Evolutionary conservation across 192 early-diverging fungal genomes (phyloP).

Genomic region (Coemansia sp.): DNA sequence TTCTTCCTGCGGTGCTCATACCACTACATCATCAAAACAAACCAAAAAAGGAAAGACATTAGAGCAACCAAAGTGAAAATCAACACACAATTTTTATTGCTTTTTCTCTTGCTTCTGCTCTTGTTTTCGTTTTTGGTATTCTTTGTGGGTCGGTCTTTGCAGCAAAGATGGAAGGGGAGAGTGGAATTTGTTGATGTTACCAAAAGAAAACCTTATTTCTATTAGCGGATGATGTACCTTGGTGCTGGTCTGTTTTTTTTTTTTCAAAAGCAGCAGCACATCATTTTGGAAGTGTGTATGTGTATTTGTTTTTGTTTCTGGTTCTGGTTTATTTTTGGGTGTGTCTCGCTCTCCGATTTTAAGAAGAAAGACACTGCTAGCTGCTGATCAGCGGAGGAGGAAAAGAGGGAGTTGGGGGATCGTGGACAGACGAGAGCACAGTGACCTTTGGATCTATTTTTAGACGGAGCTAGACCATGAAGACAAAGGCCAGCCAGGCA

Average conservation of each 20-base stretch:
- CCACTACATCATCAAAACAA: slow-evolving; percentile 10
- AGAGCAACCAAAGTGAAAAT: neutral
- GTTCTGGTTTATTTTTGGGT: neutral
- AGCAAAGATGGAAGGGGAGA: neutral
- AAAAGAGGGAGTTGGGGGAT: neutral
- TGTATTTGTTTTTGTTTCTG: neutral
- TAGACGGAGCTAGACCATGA: neutral
- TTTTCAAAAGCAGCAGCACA: neutral
- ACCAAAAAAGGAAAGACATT: neutral
- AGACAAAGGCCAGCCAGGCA: neutral
- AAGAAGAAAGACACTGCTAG: too few species aligned
- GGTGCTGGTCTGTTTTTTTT: slow-evolving; percentile 3
- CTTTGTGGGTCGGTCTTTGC: neutral
- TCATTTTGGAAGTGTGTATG: too few species aligned
- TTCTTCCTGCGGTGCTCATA: neutral
- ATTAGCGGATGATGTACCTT: neutral
- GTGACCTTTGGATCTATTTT: neutral
- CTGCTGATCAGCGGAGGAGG: neutral
- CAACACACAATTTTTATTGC: neutral
- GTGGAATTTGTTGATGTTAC: neutral
- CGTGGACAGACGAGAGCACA: neutral
- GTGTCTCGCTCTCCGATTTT: neutral
- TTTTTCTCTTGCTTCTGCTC: neutral
- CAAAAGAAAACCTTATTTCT: slow-evolving; percentile 1
- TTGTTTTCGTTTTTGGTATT: neutral